These are phyloP conservation scores for Cadophora sp. DNA, from an alignment of 2,329 filamentous ascomycete genomes.

Conservation along the genomic window DNA sequence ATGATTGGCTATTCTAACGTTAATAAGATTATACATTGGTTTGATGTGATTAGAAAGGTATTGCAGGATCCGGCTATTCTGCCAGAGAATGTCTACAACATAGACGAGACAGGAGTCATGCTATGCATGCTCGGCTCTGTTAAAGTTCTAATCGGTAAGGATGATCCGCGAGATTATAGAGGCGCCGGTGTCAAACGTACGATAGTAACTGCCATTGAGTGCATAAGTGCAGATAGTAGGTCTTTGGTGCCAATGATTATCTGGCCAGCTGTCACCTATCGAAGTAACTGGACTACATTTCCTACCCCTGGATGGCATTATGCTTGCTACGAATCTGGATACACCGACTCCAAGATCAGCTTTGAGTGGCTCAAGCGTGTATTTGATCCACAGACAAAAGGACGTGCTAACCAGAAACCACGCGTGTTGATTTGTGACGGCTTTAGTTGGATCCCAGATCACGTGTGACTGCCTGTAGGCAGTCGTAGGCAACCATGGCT, in stretches of 20 bases:
- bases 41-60: slow-evolving; percentile 43
- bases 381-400: slow-evolving; percentile 47
- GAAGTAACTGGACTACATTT: slow-evolving; percentile 14
- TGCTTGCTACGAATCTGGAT: slow-evolving; percentile 37
- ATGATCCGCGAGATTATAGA: slow-evolving; percentile 25
- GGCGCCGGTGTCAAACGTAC: slow-evolving; percentile 15
- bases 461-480: too few species aligned
- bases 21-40: too few species aligned
- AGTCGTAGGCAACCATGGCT: too few species aligned
- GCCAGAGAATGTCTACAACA: slow-evolving; percentile 23
- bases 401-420: slow-evolving; percentile 42
- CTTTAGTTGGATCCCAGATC: too few species aligned
- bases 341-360: slow-evolving; percentile 46
- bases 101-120: too few species aligned
- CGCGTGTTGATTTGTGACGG: slow-evolving; percentile 43
- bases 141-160: slow-evolving; percentile 44
- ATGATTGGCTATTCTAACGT: too few species aligned
- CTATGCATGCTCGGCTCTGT: slow-evolving; percentile 37
- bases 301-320: slow-evolving; percentile 43
- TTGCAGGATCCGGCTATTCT: slow-evolving; percentile 28
- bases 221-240: slow-evolving; percentile 38
- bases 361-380: slow-evolving; percentile 46
- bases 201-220: slow-evolving; percentile 29
- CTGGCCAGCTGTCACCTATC: slow-evolving; percentile 40
- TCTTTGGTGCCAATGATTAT: slow-evolving; percentile 40